phyloP scores from a whole-genome alignment of 805 yeast genomes.

The Vanderwaltozyma verrucispora region DNA sequence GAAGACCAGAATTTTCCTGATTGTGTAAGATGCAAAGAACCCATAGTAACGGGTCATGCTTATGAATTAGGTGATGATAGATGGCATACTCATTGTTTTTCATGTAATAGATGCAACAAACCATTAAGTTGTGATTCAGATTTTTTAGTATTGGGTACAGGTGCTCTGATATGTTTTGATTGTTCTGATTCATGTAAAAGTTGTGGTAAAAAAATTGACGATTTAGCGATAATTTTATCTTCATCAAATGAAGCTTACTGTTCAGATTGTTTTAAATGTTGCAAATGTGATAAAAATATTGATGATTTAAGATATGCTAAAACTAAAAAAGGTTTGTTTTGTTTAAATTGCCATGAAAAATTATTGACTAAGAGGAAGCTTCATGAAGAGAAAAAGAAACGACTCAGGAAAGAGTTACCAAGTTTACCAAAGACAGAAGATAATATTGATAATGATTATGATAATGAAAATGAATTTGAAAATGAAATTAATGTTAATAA shows the following conservation, averaged over 20 bases:
- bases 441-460: slow-evolving; percentile 3
- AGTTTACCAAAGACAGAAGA: slow-evolving; percentile 6
- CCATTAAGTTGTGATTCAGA: slow-evolving; percentile 80
- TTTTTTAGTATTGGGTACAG: slow-evolving; percentile 86
- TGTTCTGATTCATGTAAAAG: slow-evolving; percentile 88
- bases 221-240: slow-evolving; percentile 72
- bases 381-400: slow-evolving; percentile 24
- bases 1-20: slow-evolving; percentile 11
- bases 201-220: slow-evolving; percentile 84
- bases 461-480: not conserved
- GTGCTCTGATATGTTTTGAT: slow-evolving; percentile 79
- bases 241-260: slow-evolving; percentile 96
- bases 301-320: slow-evolving; percentile 88
- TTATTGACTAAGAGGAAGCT: slow-evolving; percentile 66
- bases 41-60: slow-evolving; percentile 84
- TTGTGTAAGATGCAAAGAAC: slow-evolving; percentile 36
- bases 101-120: slow-evolving; percentile 74
- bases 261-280: slow-evolving; percentile 80
- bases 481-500: not conserved
- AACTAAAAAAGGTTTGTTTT: slow-evolving; percentile 86
- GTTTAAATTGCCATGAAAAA: slow-evolving; percentile 87
- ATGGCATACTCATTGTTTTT: slow-evolving; percentile 93
- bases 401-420: slow-evolving; percentile 20
- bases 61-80: slow-evolving; percentile 89
- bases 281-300: slow-evolving; percentile 78